Conservation (phyloP, 768 basidiomycete species). For the Sporobolomyces roseus region DNA sequence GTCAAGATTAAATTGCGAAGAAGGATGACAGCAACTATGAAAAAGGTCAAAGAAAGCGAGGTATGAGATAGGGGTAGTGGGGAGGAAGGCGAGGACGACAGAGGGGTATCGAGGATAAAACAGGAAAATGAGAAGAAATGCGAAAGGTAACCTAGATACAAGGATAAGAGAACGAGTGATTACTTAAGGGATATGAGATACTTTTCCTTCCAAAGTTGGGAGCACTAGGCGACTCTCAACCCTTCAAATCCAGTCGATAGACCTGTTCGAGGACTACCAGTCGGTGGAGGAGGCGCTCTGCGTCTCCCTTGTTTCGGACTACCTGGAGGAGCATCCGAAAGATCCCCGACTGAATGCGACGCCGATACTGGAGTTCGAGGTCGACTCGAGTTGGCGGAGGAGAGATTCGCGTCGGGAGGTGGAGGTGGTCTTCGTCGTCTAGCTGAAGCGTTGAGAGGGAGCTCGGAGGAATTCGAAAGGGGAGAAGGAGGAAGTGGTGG, state of each 20-base stretch:
- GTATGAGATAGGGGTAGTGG: too few relatives aligned
- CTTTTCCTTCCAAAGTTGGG: neutral
- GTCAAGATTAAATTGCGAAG: too few relatives aligned
- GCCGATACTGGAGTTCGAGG: slow-evolving; percentile 3
- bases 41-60: too few relatives aligned
- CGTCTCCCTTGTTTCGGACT: slow-evolving; percentile 16
- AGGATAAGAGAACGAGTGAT: too few relatives aligned
- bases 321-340: neutral
- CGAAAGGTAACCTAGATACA: too few relatives aligned
- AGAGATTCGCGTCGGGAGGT: neutral
- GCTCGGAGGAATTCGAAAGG: neutral
- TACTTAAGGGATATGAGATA: too few relatives aligned
- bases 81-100: too few relatives aligned
- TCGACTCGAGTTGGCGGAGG: slow-evolving; percentile 10
- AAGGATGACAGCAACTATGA: too few relatives aligned
- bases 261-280: neutral
- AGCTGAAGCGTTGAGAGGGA: neutral
- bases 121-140: too few relatives aligned
- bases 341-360: neutral
- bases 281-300: slow-evolving; percentile 10
- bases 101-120: too few relatives aligned
- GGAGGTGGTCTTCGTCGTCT: neutral
- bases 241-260: neutral
- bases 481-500: slow-evolving; percentile 1
- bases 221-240: slow-evolving; percentile 1